Percentiles rank a stretch among this genome's conserved stretches.
These are phyloP conservation scores for Vitis rotundifolia DNA, from an alignment of 164 flowering plant species.

Conservation along the genomic window DNA sequence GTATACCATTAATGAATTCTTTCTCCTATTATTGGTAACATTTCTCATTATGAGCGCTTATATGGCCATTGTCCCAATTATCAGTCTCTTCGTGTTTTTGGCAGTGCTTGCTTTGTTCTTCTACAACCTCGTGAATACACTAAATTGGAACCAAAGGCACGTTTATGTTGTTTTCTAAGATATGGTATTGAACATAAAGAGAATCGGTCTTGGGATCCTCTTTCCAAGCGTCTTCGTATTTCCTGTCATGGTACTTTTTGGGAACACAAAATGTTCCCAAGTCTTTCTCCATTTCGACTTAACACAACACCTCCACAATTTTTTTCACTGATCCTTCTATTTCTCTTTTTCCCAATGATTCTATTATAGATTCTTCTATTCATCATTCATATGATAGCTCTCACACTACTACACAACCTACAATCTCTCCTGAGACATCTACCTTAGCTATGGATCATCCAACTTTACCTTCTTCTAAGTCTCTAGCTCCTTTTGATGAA, in stretches of 20 bases:
- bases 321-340: neutral
- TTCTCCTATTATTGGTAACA: neutral
- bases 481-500: neutral
- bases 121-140: conserved; percentile 13
- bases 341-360: neutral
- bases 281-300: neutral
- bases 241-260: neutral
- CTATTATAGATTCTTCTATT: neutral
- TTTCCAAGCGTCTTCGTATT: neutral
- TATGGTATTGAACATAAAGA: conserved; percentile 16
- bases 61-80: no score
- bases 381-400: no score
- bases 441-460: no score
- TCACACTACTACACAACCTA: no score
- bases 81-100: conserved; percentile 12
- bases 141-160: conserved; percentile 11
- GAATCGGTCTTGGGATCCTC: neutral
- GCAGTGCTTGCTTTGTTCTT: conserved; percentile 24
- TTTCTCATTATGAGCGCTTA: conserved; percentile 5
- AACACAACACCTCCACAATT: neutral
- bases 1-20: conserved; percentile 11
- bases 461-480: no score
- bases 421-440: no score
- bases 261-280: neutral
- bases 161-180: conserved; percentile 9